Percentiles rank a stretch among this genome's conserved stretches.
phyloP scores from a whole-genome alignment of 768 basidiomycete species.

The Tubosaeta brunneosetosa region DNA sequence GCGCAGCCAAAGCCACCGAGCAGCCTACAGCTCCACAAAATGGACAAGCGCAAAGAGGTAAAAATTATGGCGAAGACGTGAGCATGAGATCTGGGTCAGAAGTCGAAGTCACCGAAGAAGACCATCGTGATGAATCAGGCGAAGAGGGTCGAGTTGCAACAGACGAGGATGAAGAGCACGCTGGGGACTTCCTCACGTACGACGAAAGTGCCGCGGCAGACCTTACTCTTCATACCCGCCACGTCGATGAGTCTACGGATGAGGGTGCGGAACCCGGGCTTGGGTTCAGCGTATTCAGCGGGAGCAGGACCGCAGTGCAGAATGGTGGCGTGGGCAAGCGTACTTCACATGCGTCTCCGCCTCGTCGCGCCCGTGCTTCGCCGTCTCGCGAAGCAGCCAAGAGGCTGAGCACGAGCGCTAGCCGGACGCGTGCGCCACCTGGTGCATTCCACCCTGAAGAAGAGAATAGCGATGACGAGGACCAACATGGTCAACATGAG shows the following conservation, averaged over 20 bases:
- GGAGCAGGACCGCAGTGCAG: conserved; percentile 1
- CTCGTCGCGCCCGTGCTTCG: conserved; percentile 7
- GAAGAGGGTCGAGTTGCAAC: conserved; percentile 3
- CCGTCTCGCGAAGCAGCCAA: conserved; percentile 9
- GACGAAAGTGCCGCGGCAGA: conserved; percentile 17
- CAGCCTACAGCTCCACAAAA: conserved; percentile 1
- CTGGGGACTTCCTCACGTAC: conserved; percentile 16
- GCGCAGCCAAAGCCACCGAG: neutral
- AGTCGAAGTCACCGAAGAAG: conserved; percentile 9
- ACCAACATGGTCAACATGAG: conserved; percentile 9
- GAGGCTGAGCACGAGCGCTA: conserved; percentile 10
- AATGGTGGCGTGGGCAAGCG: neutral
- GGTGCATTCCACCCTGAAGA: conserved; percentile 45
- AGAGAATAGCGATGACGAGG: conserved; percentile 29
- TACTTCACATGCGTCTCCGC: conserved; percentile 2
- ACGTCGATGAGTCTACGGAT: conserved; percentile 8
- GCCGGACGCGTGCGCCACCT: conserved; percentile 35
- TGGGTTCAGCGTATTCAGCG: conserved; percentile 21
- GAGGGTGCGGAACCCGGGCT: conserved; percentile 7
- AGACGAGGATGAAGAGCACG: conserved; percentile 12
- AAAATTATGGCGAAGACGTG: conserved; percentile 14
- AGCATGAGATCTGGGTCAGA: conserved; percentile 20
- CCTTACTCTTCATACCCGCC: conserved; percentile 12
- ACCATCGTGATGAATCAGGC: neutral
- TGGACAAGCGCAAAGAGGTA: neutral